These are phyloP conservation scores for Suhomyces bribrorum DNA, from an alignment of 1,139 yeast genomes.

Conservation along the genomic window DNA sequence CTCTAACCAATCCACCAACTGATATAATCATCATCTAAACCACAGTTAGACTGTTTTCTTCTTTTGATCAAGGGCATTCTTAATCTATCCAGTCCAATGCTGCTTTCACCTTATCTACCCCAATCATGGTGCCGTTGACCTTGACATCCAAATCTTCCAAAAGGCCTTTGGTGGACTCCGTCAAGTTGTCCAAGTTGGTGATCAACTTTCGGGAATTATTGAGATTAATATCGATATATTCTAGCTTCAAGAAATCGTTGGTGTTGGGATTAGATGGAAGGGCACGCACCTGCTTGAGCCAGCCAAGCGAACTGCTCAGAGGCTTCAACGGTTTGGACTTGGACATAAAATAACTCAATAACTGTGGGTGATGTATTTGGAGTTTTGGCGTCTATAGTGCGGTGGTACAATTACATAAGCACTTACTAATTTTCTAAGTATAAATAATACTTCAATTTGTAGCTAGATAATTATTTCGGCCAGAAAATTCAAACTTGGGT, in stretches of 20 bases:
- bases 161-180: slow-evolving; percentile 23
- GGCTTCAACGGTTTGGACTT: slow-evolving; percentile 4
- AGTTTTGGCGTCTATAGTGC: not conserved
- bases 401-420: not conserved
- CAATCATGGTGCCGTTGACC: slow-evolving; percentile 30
- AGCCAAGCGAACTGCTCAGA: slow-evolving; percentile 16
- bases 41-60: no score
- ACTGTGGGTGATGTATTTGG: not conserved
- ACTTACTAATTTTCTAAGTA: no score
- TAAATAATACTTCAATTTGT: no score
- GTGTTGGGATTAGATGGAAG: slow-evolving; percentile 41
- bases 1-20: no score
- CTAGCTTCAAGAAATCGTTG: slow-evolving; percentile 43
- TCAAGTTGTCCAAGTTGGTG: slow-evolving; percentile 29
- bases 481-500: no score
- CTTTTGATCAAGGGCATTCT: no score
- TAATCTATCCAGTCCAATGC: slow-evolving; percentile 38
- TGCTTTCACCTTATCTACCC: slow-evolving; percentile 26
- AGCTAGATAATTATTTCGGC: no score
- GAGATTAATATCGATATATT: slow-evolving; percentile 47
- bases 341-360: not conserved
- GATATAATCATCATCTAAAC: no score
- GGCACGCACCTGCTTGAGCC: slow-evolving; percentile 39
- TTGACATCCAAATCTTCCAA: slow-evolving; percentile 21
- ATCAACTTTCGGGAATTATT: slow-evolving; percentile 47